A percentile compares a stretch with the other conserved stretches of the same genome.
These are phyloP conservation scores for Raffaelea arxii DNA, from an alignment of 2,329 filamentous ascomycete species.

Conservation along the genomic window DNA sequence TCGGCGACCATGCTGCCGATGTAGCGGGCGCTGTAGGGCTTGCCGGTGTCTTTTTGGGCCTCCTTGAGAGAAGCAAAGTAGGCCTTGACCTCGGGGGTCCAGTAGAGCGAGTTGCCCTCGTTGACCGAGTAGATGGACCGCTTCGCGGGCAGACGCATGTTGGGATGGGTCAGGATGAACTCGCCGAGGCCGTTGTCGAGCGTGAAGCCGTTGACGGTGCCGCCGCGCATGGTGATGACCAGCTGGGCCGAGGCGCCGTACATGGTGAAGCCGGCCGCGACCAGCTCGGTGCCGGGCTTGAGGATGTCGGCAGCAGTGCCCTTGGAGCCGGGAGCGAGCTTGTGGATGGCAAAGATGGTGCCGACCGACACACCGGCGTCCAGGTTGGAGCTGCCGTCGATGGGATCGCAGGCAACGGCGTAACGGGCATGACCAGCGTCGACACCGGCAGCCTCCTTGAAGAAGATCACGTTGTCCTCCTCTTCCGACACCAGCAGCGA, in stretches of 20 bases:
- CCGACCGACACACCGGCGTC: slow-evolving; percentile 97
- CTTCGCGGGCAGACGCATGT: slow-evolving; percentile 78
- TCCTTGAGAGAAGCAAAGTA: slow-evolving; percentile 89
- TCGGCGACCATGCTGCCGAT: slow-evolving; percentile 98
- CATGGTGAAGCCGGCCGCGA: slow-evolving; percentile 99
- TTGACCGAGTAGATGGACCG: slow-evolving; percentile 95
- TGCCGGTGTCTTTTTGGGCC: slow-evolving; percentile 55
- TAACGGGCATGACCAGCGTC: slow-evolving; percentile 65
- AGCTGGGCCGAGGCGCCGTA: slow-evolving; percentile 95
- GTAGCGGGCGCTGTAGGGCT: slow-evolving; percentile 91
- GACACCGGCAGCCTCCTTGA: slow-evolving; percentile 44
- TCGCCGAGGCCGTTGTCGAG: slow-evolving; percentile 94
- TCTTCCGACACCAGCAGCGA: slow-evolving; percentile 94
- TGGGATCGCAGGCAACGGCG: slow-evolving; percentile 93
- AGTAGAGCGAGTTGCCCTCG: slow-evolving; percentile 96
- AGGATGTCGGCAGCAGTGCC: slow-evolving; percentile 80
- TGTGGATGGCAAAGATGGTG: slow-evolving; percentile 93
- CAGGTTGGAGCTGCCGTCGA: slow-evolving; percentile 94
- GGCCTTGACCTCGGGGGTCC: slow-evolving; percentile 75
- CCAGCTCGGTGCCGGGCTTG: slow-evolving; percentile 78
- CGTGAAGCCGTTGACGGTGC: slow-evolving; percentile 92
- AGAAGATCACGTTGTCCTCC: slow-evolving; percentile 86
- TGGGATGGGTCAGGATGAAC: slow-evolving; percentile 94
- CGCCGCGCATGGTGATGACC: slow-evolving; percentile 92
- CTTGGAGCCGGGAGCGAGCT: slow-evolving; percentile 65